Base-by-base conservation (phyloP, 106 monocot species). In the Dactylorhiza incarnata region DNA sequence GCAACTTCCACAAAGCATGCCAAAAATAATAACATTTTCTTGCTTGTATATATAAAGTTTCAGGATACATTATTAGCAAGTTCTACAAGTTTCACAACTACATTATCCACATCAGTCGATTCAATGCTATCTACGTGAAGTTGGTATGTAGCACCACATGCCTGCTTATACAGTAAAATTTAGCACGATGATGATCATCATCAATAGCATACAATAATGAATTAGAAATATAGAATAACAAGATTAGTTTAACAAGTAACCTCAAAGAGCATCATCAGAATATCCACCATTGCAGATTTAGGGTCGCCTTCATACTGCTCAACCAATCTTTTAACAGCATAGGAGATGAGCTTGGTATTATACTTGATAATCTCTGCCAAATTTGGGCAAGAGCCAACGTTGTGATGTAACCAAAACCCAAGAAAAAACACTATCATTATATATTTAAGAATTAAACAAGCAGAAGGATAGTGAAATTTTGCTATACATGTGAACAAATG, bases 251-350 rank as follows among this genome's bases (percentile, higher is more conserved):
- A 54, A 79, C 13, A 49, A 62, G 49, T 23, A 82, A 99, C 99
- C 99, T 99, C 91, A 75, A 99, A 94, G 49, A 99, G 88, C 82
- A 85, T 80, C 85, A 88, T 85, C 76, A 99, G 77, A 58, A 99
- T 84, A 45, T 94, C 89, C 77, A 82, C 86, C 76, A 88, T 76
- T 58, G 88, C 89, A 59, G 92, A 75, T 74, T 83, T 94, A 2
- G 88, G 49, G 55, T 99, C 83, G 51, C 83, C 77, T 82, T 99
- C 94, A 49, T 99, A 99, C 54, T 67, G 80, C 79, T 94, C 99
- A 68, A 90, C 89, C 86, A 84, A 87, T 49, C 58, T 83, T 72
- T 94, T 99, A 48, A 90, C 99, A 13, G 78, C 91, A 79, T 82
- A 56, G n/a, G 76, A 82, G 65, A 99, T 89, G 44, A 89, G 59